Percentiles rank a stretch among this genome's conserved stretches.
Conservation (phyloP, 2,329 filamentous ascomycete genomes). For the Paraphoma chrysanthemicola region DNA sequence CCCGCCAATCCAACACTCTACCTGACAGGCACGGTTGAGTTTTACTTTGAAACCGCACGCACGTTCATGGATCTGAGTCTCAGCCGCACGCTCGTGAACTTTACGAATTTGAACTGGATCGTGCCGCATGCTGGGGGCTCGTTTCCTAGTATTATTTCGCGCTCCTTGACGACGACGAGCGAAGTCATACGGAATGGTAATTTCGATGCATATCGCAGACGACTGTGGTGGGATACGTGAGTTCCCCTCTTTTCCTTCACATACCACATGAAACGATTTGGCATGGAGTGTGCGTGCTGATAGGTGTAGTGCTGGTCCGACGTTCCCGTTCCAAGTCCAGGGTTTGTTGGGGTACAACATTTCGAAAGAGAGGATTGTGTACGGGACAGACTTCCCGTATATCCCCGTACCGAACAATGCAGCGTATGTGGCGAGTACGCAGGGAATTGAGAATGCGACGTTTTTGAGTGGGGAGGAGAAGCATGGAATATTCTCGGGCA, state of each 20-base stretch:
- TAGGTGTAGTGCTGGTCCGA: slow-evolving; percentile 2
- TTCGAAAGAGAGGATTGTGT: slow-evolving; percentile 5
- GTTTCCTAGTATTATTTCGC: slow-evolving; percentile 7
- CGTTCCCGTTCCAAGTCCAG: slow-evolving; percentile 9
- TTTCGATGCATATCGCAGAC: background rate
- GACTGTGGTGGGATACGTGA: slow-evolving; percentile 10
- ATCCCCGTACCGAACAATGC: slow-evolving; percentile 1
- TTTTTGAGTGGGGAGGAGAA: slow-evolving; percentile 1
- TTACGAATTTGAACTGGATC: slow-evolving; percentile 13
- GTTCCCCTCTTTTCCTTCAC: background rate
- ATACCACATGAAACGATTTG: background rate
- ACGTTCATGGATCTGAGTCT: slow-evolving; percentile 9
- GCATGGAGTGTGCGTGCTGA: background rate
- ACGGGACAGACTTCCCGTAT: slow-evolving; percentile 13
- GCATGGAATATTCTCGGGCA: background rate
- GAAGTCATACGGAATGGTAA: slow-evolving; percentile 4
- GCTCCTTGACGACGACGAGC: slow-evolving; percentile 4
- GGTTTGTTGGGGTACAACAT: slow-evolving; percentile 11
- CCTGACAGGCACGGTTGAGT: slow-evolving; percentile 10
- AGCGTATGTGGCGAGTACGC: slow-evolving; percentile 1
- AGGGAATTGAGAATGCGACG: slow-evolving; percentile 2
- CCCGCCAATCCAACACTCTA: slow-evolving; percentile 9
- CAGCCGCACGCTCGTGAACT: slow-evolving; percentile 9
- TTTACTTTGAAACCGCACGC: slow-evolving; percentile 18
- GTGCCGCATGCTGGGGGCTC: slow-evolving; percentile 14